Evolutionary conservation across 2,329 filamentous ascomycete genomes (phyloP).

Genomic region (Aspergillus persii): DNA sequence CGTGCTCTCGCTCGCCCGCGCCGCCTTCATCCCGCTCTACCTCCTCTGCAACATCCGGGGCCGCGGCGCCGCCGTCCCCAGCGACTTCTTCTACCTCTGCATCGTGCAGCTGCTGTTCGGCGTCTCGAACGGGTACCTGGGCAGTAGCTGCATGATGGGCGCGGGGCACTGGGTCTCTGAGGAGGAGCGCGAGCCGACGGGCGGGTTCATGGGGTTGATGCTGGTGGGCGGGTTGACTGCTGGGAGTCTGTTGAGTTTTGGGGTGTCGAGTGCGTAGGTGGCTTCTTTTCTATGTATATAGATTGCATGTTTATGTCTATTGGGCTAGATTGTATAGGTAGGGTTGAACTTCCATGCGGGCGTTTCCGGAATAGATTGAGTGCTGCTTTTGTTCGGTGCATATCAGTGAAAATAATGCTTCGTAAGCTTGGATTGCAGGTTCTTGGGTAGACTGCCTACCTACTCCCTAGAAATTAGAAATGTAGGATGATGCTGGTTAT

Average conservation of each 20-base stretch:
- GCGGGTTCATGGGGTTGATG: slow-evolving; percentile 89
- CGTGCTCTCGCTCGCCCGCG: slow-evolving; percentile 61
- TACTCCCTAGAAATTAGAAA: no score
- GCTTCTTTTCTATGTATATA: no score
- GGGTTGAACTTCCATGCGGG: no score
- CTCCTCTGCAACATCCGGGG: slow-evolving; percentile 84
- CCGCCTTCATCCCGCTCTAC: slow-evolving; percentile 79
- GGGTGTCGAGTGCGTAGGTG: slow-evolving; percentile 48
- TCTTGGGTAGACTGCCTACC: no score
- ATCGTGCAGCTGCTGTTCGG: slow-evolving; percentile 83
- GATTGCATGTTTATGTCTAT: no score
- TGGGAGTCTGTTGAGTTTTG: slow-evolving; percentile 89
- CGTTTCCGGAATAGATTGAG: no score
- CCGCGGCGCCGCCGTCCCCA: slow-evolving; percentile 68
- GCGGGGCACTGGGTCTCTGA: slow-evolving; percentile 77
- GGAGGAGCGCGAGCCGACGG: slow-evolving; percentile 81
- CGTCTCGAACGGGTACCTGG: slow-evolving; percentile 80
- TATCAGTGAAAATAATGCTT: no score
- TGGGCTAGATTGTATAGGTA: no score
- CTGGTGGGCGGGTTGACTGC: slow-evolving; percentile 79
- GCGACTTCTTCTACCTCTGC: slow-evolving; percentile 84
- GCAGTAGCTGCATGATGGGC: slow-evolving; percentile 88
- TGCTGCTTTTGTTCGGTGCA: no score
- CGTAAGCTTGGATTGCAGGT: no score
- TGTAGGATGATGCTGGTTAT: no score